phyloP scores from a whole-genome alignment of 306 rosid species.

The Cicer judaicum region DNA sequence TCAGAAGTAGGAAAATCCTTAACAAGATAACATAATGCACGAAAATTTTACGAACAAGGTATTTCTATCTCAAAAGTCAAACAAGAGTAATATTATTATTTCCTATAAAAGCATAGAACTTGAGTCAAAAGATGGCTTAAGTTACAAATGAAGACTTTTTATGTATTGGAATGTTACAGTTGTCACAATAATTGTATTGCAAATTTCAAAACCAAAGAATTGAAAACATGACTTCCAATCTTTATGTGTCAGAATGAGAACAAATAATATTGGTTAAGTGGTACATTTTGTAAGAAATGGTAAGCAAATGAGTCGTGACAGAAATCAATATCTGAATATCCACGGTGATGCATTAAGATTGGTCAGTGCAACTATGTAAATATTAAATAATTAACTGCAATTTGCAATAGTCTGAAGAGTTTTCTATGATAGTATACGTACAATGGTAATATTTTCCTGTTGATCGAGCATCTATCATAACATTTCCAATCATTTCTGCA shows the following conservation, averaged over 20 bases:
- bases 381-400: conserved; percentile 27
- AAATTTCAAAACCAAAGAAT: conserved; percentile 29
- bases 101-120: conserved; percentile 11
- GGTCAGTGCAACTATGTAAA: conserved; percentile 9
- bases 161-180: not conserved
- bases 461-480: conserved; percentile 97
- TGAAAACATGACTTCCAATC: conserved; percentile 31
- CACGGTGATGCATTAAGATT: conserved; percentile 1
- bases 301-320: conserved; percentile 32
- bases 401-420: conserved; percentile 19
- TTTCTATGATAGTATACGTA: conserved; percentile 51
- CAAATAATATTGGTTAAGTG: not conserved
- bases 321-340: conserved; percentile 29
- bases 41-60: conserved; percentile 2
- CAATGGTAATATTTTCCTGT: conserved; percentile 98
- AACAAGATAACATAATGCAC: conserved; percentile 33
- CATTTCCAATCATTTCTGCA: conserved; percentile 99
- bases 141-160: conserved; percentile 9
- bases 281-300: conserved; percentile 30
- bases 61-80: conserved; percentile 8
- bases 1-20: conserved; percentile 14
- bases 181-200: conserved; percentile 7
- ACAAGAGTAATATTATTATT: conserved; percentile 17
- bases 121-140: conserved; percentile 21
- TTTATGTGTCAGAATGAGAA: conserved; percentile 30